phyloP scores from a whole-genome alignment of 2,329 filamentous ascomycete genomes.

The Sporothrix mexicana region DNA sequence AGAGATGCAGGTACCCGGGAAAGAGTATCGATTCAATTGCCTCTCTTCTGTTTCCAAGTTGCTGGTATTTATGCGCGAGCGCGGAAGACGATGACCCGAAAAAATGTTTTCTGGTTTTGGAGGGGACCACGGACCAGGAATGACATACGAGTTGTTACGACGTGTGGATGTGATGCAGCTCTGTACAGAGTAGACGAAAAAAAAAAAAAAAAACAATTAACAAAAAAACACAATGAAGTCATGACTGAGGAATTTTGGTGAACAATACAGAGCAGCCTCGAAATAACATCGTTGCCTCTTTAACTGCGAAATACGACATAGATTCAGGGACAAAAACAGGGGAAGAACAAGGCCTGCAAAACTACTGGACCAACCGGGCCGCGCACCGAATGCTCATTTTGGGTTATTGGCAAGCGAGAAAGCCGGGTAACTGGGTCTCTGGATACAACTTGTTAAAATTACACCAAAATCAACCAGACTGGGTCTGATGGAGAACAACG shows the following conservation, averaged over 20 bases:
- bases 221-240: too few relatives aligned
- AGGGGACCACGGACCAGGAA: background rate
- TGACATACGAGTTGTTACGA: too few relatives aligned
- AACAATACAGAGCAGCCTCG: too few relatives aligned
- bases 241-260: background rate
- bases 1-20: conserved; percentile 6
- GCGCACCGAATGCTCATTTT: background rate
- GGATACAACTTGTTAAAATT: background rate
- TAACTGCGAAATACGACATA: too few relatives aligned
- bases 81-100: conserved; percentile 3
- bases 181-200: too few relatives aligned
- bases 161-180: background rate
- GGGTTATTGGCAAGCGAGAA: background rate
- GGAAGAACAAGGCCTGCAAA: background rate
- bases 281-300: background rate
- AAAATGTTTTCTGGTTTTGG: background rate
- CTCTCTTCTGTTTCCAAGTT: conserved; percentile 10
- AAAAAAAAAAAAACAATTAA: too few relatives aligned
- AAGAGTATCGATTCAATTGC: too few relatives aligned
- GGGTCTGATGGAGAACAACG: conserved; percentile 10
- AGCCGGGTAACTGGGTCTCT: background rate
- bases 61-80: conserved; percentile 14
- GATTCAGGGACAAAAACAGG: background rate
- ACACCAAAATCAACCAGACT: background rate
- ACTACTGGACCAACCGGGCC: conserved; percentile 5